These are phyloP conservation scores for Quillaja saponaria DNA, from an alignment of 306 rosid species.

Conservation along the genomic window DNA sequence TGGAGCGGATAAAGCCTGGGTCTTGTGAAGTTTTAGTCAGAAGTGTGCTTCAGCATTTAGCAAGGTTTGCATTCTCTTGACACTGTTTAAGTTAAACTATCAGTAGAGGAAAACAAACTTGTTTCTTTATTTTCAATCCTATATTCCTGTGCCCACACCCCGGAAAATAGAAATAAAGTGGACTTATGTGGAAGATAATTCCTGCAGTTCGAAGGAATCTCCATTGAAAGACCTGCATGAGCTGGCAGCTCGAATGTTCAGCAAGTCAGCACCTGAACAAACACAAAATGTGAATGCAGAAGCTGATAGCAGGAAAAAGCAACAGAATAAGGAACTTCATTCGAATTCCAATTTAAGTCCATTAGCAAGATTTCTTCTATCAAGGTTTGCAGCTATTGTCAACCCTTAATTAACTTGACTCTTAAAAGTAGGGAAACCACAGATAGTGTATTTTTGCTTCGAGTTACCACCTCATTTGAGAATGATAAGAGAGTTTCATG, in stretches of 20 bases:
- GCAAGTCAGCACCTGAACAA: constrained; percentile 55
- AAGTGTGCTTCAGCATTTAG: constrained; percentile 74
- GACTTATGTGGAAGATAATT: not conserved
- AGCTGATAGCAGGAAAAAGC: constrained; percentile 57
- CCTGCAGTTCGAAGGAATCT: constrained; percentile 76
- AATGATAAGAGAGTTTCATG: not conserved
- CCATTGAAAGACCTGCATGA: constrained; percentile 80
- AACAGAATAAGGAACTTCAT: constrained; percentile 63
- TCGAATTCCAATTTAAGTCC: constrained; percentile 81
- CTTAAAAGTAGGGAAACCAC: constrained; percentile 7
- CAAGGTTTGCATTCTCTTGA: constrained; percentile 56
- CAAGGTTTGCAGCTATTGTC: constrained; percentile 64
- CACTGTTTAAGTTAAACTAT: not conserved
- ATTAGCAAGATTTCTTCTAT: constrained; percentile 92
- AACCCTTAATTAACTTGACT: constrained; percentile 15
- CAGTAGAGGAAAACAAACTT: constrained; percentile 3
- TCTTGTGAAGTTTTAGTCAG: constrained; percentile 71
- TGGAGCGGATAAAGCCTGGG: constrained; percentile 78
- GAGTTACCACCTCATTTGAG: not conserved
- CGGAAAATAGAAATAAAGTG: not conserved
- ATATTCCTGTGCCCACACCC: not conserved
- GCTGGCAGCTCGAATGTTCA: constrained; percentile 58
- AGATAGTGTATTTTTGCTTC: not conserved
- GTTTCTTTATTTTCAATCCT: not conserved
- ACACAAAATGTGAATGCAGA: constrained; percentile 42